phyloP scores from a whole-genome alignment of 805 yeast genomes.

The Starmerella potacharoeniae region DNA sequence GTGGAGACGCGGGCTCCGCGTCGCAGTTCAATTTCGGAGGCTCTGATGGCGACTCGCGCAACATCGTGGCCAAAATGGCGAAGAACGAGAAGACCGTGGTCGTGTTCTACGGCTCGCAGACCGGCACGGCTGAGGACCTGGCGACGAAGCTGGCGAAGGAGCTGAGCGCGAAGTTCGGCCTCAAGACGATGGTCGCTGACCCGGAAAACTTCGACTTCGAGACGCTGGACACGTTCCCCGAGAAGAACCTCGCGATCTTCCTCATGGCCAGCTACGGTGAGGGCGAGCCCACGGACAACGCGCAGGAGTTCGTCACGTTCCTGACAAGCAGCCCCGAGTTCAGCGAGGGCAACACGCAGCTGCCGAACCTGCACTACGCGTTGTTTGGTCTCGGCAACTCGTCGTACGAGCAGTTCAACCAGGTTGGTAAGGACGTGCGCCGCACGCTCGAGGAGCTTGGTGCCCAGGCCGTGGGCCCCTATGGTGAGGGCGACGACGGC shows the following conservation, averaged over 20 bases:
- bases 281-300: conserved; percentile 96
- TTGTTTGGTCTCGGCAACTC: conserved; percentile 91
- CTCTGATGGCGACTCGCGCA: conserved; percentile 8
- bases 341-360: conserved; percentile 28
- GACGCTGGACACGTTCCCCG: conserved; percentile 51
- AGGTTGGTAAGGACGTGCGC: conserved; percentile 51
- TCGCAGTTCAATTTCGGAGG: background rate
- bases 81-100: conserved; percentile 61
- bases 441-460: conserved; percentile 48
- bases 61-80: conserved; percentile 32
- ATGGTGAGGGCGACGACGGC: conserved; percentile 94
- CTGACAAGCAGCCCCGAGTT: conserved; percentile 43
- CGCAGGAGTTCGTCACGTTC: conserved; percentile 67
- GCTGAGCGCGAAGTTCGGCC: conserved; percentile 65
- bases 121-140: conserved; percentile 97
- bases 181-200: conserved; percentile 76
- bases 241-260: conserved; percentile 53
- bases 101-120: conserved; percentile 86
- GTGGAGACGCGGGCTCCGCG: conserved; percentile 5
- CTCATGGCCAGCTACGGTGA: conserved; percentile 93
- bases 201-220: conserved; percentile 82
- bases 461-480: conserved; percentile 60
- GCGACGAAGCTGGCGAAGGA: conserved; percentile 86
- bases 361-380: conserved; percentile 52
- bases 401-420: conserved; percentile 85